phyloP scores from a whole-genome alignment of 345 rosid species.

The Abelmoschus esculentus region DNA sequence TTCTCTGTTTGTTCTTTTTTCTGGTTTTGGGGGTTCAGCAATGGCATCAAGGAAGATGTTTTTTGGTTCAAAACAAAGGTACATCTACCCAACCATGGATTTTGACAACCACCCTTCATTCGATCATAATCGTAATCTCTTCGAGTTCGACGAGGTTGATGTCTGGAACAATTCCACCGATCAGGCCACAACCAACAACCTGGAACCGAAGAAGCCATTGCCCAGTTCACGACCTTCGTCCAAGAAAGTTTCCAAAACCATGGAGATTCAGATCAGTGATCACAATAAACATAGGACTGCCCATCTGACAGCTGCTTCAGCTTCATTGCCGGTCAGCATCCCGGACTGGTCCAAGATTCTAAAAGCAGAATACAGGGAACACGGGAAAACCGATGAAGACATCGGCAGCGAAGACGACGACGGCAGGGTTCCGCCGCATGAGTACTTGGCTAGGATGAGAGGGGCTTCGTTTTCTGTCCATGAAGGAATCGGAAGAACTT shows the following conservation, averaged over 20 bases:
- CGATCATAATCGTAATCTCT: constrained; percentile 18
- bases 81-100: constrained; percentile 35
- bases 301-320: constrained; percentile 14
- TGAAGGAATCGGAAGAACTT: constrained; percentile 51
- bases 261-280: constrained; percentile 3
- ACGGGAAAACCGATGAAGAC: constrained; percentile 24
- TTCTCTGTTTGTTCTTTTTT: background rate
- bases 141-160: constrained; percentile 62
- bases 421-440: constrained; percentile 49
- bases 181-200: constrained; percentile 12
- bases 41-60: constrained; percentile 49
- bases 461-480: constrained; percentile 51
- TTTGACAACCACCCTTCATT: constrained; percentile 6
- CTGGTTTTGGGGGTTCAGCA: background rate
- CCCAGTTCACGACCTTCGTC: constrained; percentile 32
- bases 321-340: constrained; percentile 62
- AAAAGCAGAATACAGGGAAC: constrained; percentile 32
- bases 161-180: constrained; percentile 21
- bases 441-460: constrained; percentile 48
- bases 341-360: constrained; percentile 85
- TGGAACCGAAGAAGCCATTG: constrained; percentile 29
- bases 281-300: background rate
- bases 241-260: constrained; percentile 18
- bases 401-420: constrained; percentile 11
- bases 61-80: constrained; percentile 33